Base-by-base conservation (phyloP, 2,329 filamentous ascomycete species). In the Aspergillus jensenii region DNA sequence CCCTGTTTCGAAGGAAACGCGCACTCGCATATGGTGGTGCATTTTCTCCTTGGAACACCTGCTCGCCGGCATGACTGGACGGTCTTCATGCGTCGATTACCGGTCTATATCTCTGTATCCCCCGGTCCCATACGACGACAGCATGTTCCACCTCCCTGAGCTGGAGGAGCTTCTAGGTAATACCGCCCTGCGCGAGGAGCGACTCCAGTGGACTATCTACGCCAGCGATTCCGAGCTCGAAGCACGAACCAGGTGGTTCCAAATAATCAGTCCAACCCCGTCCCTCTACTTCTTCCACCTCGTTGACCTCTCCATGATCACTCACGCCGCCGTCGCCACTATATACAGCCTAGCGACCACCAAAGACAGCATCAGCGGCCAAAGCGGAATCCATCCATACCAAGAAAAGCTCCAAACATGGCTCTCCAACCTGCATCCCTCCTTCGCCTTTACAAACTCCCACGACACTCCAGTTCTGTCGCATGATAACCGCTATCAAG, bases 1-100 rank as follows among this genome's bases (percentile, higher is more conserved):
- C 15, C 66, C 71, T 31, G 62, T 67, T 6, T 71, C 74, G n/a
- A 77, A 74, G 55, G 74, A 76, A 60, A 68, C 70, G 35, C 71
- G 75, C 5, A 74, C 74, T 51, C 67, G 73, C 25, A 67, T 77
- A 1, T 78, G 76, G 76, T 77, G 74, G 71, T 71, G 74, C 23
- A 61, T 78, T 8, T 74, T 74, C 52, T 62, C 64, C 2, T 66
- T 77, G 3, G 76, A 78, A 56, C 71, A 73, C 40, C 67, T 71
- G 21, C 66, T 78, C 14, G 69, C 71, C 33, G 66, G 68, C 47
- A 75, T 78, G 68, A 76, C 75, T 4, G 76, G 76, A 39, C 69
- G 76, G 45, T 70, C 74, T 0, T 69, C 71, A 19, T 73, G 70
- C 50, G 66, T 74, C 8, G 64, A 67, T 59, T 67, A 9, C 68